Base-by-base conservation (phyloP, 2,329 filamentous ascomycete species). In the Dactylellina drechsleri region DNA sequence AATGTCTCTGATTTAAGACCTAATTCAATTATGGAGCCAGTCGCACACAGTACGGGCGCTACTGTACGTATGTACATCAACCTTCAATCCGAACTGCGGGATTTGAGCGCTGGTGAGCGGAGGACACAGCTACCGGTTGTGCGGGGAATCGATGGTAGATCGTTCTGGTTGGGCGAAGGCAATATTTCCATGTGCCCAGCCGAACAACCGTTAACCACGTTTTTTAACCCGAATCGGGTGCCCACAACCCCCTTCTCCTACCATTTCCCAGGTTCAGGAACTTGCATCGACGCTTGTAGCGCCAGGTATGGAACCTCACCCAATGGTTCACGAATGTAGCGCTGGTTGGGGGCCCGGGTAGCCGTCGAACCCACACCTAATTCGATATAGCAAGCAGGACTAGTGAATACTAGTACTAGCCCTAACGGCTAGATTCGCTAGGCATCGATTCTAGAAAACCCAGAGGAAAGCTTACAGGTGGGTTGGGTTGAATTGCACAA, bases 1-100 rank as follows among this genome's bases (percentile, higher is more conserved):
- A 73, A 73, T 73, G 68, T 73, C 68, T 73, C 49, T 65, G 45
- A 73, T 73, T 61, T 73, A 73, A 66, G 61, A 73, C 68, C 45
- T 53, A 20, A 20, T 20, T 36, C 41, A 58, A 57, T 45, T 59
- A 66, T 66, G 36, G 23, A 60, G 31, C 31, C 31, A 36, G 60
- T 59, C 67, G 26, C 49, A 41, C 45, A 52, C 59, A 36, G 31
- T 23, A 54, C n/a, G 49, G 49, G 43, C 43, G 31, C 31, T 18
- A 31, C 28, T 52, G 45, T 28, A 36, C 31, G 31, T 36, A 36
- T 36, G 31, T 36, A 36, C 31, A 36, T 59, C 15, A 28, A 56
- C 47, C 54, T 61, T 28, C 62, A 73, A 61, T 66, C 68, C 68
- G 61, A 66, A 73, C 61, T 73, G 61, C 68, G 68, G 60, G 61